Percentiles rank a stretch among this genome's conserved stretches.
Evolutionary conservation across 441 rosid species (phyloP).

Genomic region (Eruca vesicaria): DNA sequence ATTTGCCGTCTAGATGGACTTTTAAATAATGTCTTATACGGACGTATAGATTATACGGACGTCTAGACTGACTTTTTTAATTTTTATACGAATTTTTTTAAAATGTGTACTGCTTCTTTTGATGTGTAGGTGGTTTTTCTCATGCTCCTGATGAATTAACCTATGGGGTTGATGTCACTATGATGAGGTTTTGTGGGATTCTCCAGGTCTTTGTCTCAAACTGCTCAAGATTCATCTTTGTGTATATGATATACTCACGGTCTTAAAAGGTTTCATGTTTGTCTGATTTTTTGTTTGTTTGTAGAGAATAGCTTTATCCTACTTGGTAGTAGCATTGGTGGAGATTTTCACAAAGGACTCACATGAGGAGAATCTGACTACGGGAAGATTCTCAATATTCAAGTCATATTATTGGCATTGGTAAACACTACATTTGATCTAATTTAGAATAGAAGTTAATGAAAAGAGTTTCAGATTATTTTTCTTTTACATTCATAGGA

Average conservation of each 20-base stretch:
- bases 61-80: no score
- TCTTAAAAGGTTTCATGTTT: background rate
- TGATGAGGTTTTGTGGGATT: conserved; percentile 80
- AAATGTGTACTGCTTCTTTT: no score
- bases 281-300: background rate
- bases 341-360: conserved; percentile 58
- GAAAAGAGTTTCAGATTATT: background rate
- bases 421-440: conserved; percentile 34
- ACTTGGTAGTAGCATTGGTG: conserved; percentile 58
- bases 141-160: conserved; percentile 78
- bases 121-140: conserved; percentile 68
- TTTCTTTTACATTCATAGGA: conserved; percentile 47
- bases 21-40: no score
- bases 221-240: background rate
- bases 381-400: conserved; percentile 50
- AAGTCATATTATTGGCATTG: conserved; percentile 64
- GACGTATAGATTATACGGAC: no score
- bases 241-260: background rate
- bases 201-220: conserved; percentile 58
- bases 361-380: conserved; percentile 32
- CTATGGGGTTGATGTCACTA: conserved; percentile 77
- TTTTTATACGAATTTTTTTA: no score
- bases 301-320: conserved; percentile 89
- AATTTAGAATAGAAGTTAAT: background rate
- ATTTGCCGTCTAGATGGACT: background rate